Percentiles rank a stretch among this genome's conserved stretches.
phyloP scores from a whole-genome alignment of 1,284 basidiomycete genomes.

The Fomitopsis palustris region DNA sequence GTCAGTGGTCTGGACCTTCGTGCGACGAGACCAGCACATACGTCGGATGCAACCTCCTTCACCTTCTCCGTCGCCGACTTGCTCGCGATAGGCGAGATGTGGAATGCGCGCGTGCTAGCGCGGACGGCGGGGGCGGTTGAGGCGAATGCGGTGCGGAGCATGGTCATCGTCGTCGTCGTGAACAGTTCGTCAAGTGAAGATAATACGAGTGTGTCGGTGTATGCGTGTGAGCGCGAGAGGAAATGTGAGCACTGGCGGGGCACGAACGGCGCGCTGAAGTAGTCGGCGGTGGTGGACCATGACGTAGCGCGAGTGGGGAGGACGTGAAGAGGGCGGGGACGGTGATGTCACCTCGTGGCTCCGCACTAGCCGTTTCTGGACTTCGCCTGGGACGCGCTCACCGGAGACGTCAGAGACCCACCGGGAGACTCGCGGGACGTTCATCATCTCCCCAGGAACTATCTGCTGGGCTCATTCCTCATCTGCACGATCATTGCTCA shows the following conservation, averaged over 20 bases:
- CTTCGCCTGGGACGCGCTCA: not conserved
- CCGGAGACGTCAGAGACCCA: not conserved
- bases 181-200: not conserved
- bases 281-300: conserved; percentile 4
- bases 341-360: not conserved
- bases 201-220: not conserved
- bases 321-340: not conserved
- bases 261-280: not conserved
- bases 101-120: conserved; percentile 36
- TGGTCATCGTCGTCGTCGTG: conserved; percentile 16
- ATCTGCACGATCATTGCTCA: too few species aligned
- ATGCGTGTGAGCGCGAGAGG: not conserved
- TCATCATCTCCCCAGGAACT: too few species aligned
- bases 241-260: not conserved
- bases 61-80: conserved; percentile 63
- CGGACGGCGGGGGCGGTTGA: conserved; percentile 12
- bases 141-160: conserved; percentile 22
- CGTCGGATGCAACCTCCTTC: conserved; percentile 56
- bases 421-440: not conserved
- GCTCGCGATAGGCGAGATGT: conserved; percentile 41
- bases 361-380: not conserved
- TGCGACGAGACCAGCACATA: conserved; percentile 23
- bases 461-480: too few species aligned
- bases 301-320: conserved; percentile 3
- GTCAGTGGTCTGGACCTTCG: not conserved